Evolutionary conservation across 495 filamentous ascomycete genomes (phyloP).

Genomic region (Astrothelium macrocarpum): DNA sequence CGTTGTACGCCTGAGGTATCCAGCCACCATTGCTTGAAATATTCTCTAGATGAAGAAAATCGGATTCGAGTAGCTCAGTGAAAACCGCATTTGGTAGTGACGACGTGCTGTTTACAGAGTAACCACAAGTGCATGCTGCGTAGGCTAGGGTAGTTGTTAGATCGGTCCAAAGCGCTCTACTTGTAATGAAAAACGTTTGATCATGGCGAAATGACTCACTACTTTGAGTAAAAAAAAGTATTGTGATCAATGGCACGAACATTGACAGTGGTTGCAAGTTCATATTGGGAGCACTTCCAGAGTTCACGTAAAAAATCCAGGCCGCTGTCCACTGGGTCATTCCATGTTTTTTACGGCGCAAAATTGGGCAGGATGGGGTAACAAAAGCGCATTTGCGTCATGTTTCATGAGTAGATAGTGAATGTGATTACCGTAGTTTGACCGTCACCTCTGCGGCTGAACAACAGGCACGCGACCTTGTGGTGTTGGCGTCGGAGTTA

Average conservation of each 20-base stretch:
- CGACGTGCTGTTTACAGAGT: constrained; percentile 38
- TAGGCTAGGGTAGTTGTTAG: neutral
- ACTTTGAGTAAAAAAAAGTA: neutral
- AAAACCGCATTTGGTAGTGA: constrained; percentile 37
- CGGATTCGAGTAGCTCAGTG: constrained; percentile 58
- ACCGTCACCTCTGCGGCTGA: neutral
- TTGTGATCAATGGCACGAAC: neutral
- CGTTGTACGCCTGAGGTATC: constrained; percentile 54
- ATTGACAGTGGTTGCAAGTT: neutral
- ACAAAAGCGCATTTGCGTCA: neutral
- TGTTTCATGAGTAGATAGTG: neutral
- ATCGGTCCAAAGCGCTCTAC: neutral
- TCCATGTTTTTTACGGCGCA: neutral
- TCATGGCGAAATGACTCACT: neutral
- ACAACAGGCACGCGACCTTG: neutral
- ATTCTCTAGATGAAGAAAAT: constrained; percentile 51
- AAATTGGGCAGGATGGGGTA: neutral
- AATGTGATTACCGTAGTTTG: neutral
- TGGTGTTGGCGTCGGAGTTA: too few relatives aligned
- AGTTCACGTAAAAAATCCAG: too few relatives aligned
- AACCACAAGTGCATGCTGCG: constrained; percentile 65
- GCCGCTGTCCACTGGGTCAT: neutral
- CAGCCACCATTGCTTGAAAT: constrained; percentile 44
- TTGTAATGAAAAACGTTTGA: neutral
- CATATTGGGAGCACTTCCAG: neutral